Percentiles rank a stretch among this genome's conserved stretches.
Evolutionary conservation across 2,329 filamentous ascomycete genomes (phyloP).

Genomic region (Pseudogymnoascus sp.): DNA sequence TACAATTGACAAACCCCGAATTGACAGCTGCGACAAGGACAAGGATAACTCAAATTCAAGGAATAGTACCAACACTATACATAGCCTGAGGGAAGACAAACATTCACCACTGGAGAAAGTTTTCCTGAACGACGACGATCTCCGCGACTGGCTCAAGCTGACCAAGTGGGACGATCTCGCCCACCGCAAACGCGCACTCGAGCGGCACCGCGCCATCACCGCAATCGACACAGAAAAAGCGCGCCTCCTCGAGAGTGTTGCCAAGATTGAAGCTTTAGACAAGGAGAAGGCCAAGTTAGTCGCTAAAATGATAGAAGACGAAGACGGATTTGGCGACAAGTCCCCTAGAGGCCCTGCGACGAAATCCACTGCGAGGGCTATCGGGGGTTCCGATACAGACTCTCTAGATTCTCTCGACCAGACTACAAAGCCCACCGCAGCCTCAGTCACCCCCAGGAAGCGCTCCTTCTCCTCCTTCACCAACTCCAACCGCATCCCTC

Average conservation of each 20-base stretch:
- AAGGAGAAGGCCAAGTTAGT: slow-evolving; percentile 19
- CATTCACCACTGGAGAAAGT: slow-evolving; percentile 17
- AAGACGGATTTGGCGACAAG: slow-evolving; percentile 2
- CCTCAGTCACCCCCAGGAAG: background rate
- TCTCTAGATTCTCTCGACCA: background rate
- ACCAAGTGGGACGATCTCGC: slow-evolving; percentile 29
- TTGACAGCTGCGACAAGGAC: slow-evolving; percentile 17
- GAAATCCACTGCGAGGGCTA: background rate
- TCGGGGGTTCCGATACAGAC: background rate
- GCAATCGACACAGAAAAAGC: slow-evolving; percentile 28
- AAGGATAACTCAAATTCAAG: slow-evolving; percentile 16
- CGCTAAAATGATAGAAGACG: slow-evolving; percentile 24
- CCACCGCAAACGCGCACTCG: slow-evolving; percentile 28
- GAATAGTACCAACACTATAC: slow-evolving; percentile 10
- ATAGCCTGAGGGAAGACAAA: slow-evolving; percentile 15
- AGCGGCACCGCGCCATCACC: slow-evolving; percentile 23
- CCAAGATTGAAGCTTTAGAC: background rate
- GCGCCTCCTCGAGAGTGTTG: background rate
- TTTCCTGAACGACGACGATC: slow-evolving; percentile 24
- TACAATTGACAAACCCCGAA: slow-evolving; percentile 3
- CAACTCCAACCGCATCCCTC: background rate
- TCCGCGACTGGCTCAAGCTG: slow-evolving; percentile 31
- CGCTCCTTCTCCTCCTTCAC: background rate
- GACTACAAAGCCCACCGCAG: no score
- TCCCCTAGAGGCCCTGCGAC: no score